Percentiles rank a stretch among this genome's conserved stretches.
Evolutionary conservation across 495 filamentous ascomycete species (phyloP).

Genomic region (Monascus purpureus): DNA sequence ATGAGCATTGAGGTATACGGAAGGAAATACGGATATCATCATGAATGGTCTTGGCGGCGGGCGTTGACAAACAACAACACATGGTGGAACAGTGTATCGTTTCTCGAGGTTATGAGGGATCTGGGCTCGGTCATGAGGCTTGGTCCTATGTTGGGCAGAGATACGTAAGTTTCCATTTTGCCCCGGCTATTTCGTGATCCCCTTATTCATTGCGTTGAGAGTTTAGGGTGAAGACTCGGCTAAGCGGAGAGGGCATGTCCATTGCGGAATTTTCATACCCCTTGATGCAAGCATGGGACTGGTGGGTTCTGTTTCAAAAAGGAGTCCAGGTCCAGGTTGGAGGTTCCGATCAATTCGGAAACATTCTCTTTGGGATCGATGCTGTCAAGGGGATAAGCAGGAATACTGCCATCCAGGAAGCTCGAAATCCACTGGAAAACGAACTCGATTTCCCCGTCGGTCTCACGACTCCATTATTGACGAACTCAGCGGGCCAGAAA

Average conservation of each 20-base stretch:
- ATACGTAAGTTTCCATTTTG: slow-evolving; percentile 52
- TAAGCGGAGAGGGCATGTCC: slow-evolving; percentile 84
- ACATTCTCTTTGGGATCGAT: slow-evolving; percentile 85
- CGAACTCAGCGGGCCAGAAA: slow-evolving; percentile 71
- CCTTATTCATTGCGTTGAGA: no score
- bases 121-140: slow-evolving; percentile 61
- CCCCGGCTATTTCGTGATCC: no score
- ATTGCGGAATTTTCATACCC: slow-evolving; percentile 91
- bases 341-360: slow-evolving; percentile 91
- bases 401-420: slow-evolving; percentile 21
- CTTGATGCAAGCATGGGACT: slow-evolving; percentile 92
- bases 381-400: slow-evolving; percentile 57
- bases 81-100: slow-evolving; percentile 58
- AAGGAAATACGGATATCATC: slow-evolving; percentile 43
- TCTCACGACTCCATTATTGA: slow-evolving; percentile 80
- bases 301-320: slow-evolving; percentile 64
- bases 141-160: slow-evolving; percentile 74
- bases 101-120: slow-evolving; percentile 58
- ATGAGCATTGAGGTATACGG: slow-evolving; percentile 50
- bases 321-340: slow-evolving; percentile 75
- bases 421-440: slow-evolving; percentile 13
- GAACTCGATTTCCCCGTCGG: slow-evolving; percentile 50
- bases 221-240: slow-evolving; percentile 64
- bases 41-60: slow-evolving; percentile 46
- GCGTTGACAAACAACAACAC: slow-evolving; percentile 61